Evolutionary conservation across 1,284 basidiomycete species (phyloP), one percentile per base, ranked within the genome.

Genomic region (Moesziomyces sp.): DNA sequence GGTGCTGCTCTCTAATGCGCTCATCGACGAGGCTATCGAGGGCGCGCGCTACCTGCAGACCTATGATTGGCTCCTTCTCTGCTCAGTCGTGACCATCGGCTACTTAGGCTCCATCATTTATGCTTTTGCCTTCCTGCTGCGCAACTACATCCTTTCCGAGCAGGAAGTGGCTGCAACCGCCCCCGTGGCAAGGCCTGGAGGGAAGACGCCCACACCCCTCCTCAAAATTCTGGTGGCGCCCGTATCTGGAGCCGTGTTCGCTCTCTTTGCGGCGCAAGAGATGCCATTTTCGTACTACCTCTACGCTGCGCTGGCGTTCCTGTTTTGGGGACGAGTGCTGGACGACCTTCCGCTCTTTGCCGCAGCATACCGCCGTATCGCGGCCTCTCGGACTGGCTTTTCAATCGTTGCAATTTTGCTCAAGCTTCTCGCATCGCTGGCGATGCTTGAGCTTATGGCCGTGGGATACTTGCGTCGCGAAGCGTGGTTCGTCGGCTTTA

Each of bases 11-110:
- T 88, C 90, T 7, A 83, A 86, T 2, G 83, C 87, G 23, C 86
- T 93, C 14, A 90, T 92, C 55, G 78, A 86, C 34, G 78, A 86
- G 16, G 87, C 88, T 3, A 85, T 94, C 3, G 85, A 87, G 49
- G 93, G 93, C 0, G 85, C 93, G 21, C 88, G 89, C 46, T 95
- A 95, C 82, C 87, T 95, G 6, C 91, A 94, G 83, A 93, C 92
- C 28, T 91, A 94, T 80, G 92, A 95, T 79, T 90, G 92, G 45
- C 86, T 89, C 30, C 84, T 93, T 46, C 89, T 95, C 26, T 88
- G 89, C 24, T 85, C 82, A 1, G 89, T 94, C 61, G 91, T 93
- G 50, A 88, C 88, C 2, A 76, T 87, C 5, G 92, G 92, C 5
- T 95, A 95, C 83, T 78, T 88, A 0, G 93, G 93, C 47, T 94